Conservation (phyloP, 768 basidiomycete species). For the Floccularia luteovirens region DNA sequence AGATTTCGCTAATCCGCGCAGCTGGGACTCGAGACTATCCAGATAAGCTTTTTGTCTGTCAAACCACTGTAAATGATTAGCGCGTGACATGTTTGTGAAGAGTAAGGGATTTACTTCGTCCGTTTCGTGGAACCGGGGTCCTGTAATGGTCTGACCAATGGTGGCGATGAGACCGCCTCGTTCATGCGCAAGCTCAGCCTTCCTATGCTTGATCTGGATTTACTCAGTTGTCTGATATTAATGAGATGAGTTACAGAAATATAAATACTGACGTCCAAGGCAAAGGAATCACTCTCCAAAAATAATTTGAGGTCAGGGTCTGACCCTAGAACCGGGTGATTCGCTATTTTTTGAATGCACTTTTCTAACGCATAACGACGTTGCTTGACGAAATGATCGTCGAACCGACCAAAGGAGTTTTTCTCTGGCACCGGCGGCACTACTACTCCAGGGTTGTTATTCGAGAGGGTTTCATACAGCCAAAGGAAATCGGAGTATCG, state of each 20-base stretch:
- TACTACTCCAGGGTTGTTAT: constrained; percentile 94
- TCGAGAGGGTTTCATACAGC: constrained; percentile 83
- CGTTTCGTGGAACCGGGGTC: constrained; percentile 80
- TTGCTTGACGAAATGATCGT: constrained; percentile 85
- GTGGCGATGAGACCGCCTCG: constrained; percentile 79
- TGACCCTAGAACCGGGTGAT: constrained; percentile 84
- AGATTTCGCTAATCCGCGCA: constrained; percentile 79
- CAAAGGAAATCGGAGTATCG: constrained; percentile 97
- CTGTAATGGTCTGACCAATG: constrained; percentile 71
- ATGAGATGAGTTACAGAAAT: neutral
- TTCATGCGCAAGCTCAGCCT: constrained; percentile 69
- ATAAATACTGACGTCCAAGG: constrained; percentile 65
- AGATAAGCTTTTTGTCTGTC: constrained; percentile 80
- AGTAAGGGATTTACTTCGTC: constrained; percentile 56
- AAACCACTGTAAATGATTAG: constrained; percentile 61
- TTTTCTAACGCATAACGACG: constrained; percentile 79
- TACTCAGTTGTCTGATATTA: no score
- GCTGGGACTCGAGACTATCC: constrained; percentile 84
- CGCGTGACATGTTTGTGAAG: neutral
- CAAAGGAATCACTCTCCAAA: constrained; percentile 88
- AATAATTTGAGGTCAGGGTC: constrained; percentile 87
- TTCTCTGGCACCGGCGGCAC: constrained; percentile 97
- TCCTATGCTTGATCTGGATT: constrained; percentile 78
- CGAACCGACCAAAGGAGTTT: constrained; percentile 88
- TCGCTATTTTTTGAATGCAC: constrained; percentile 88